Conservation (phyloP, 2,329 filamentous ascomycete genomes). For the Trichoderma sp. region DNA sequence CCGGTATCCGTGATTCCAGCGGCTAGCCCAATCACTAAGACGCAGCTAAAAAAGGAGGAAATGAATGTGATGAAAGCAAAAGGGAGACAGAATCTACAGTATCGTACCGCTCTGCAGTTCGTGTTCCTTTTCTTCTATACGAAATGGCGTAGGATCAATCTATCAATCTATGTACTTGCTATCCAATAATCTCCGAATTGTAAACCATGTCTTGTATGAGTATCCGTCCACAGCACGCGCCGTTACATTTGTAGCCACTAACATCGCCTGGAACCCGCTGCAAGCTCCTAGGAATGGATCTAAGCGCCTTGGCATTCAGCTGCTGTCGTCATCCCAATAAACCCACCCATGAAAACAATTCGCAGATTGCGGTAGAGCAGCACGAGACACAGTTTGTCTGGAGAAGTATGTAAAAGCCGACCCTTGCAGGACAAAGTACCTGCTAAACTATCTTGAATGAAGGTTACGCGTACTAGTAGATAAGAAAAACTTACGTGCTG, state of each 20-base stretch:
- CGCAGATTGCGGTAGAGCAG: not conserved
- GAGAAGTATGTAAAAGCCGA: not conserved
- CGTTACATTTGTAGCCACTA: too few species aligned
- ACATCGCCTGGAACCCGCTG: not conserved
- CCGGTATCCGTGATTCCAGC: not conserved
- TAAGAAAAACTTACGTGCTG: not conserved
- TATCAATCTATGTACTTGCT: too few species aligned
- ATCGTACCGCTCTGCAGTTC: not conserved
- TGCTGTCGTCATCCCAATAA: constrained; percentile 9
- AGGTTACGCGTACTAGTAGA: not conserved
- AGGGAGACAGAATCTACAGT: not conserved
- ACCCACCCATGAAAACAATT: not conserved
- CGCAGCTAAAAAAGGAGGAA: not conserved
- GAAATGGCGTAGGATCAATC: too few species aligned
- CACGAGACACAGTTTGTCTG: not conserved
- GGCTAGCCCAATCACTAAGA: not conserved
- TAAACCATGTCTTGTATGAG: not conserved
- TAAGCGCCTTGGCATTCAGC: constrained; percentile 13
- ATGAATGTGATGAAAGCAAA: not conserved
- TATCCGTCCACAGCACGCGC: too few species aligned
- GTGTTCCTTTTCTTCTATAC: too few species aligned
- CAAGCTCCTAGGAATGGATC: not conserved
- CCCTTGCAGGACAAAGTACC: not conserved
- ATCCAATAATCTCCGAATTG: not conserved
- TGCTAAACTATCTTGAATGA: not conserved